These are phyloP conservation scores for Tilletia caries DNA, from an alignment of 1,284 basidiomycete genomes.

Conservation along the genomic window DNA sequence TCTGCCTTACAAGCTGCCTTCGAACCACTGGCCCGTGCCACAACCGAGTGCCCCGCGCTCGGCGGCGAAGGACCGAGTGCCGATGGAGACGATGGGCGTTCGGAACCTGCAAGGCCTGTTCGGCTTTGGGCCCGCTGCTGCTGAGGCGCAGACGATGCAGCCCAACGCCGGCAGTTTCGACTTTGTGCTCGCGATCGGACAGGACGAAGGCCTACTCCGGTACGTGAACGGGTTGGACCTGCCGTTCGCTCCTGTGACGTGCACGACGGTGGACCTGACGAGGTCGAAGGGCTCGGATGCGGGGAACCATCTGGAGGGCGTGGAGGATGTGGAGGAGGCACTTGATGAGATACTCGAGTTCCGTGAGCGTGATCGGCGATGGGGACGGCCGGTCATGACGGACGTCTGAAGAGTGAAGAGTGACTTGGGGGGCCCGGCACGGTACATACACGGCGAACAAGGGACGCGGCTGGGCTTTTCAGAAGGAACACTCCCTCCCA, in stretches of 20 bases:
- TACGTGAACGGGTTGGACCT: constrained; percentile 49
- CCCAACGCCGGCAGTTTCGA: constrained; percentile 43
- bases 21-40: constrained; percentile 33
- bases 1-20: constrained; percentile 41
- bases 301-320: constrained; percentile 39
- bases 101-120: constrained; percentile 11
- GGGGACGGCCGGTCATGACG: constrained; percentile 28
- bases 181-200: constrained; percentile 47
- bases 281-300: constrained; percentile 31
- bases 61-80: neutral
- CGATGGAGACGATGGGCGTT: constrained; percentile 12
- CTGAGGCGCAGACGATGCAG: constrained; percentile 13
- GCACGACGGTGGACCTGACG: constrained; percentile 39
- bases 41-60: constrained; percentile 8
- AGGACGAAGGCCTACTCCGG: constrained; percentile 46
- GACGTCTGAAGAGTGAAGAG: no score
- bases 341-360: constrained; percentile 45
- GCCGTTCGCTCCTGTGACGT: constrained; percentile 48
- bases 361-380: constrained; percentile 37
- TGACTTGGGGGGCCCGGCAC: no score
- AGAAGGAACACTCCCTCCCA: no score
- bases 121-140: neutral
- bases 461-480: no score
- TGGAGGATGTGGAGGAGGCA: constrained; percentile 32
- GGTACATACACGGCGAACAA: no score